These are phyloP conservation scores for Kwoniella bestiolae DNA, from an alignment of 768 basidiomycete genomes.

Conservation along the genomic window DNA sequence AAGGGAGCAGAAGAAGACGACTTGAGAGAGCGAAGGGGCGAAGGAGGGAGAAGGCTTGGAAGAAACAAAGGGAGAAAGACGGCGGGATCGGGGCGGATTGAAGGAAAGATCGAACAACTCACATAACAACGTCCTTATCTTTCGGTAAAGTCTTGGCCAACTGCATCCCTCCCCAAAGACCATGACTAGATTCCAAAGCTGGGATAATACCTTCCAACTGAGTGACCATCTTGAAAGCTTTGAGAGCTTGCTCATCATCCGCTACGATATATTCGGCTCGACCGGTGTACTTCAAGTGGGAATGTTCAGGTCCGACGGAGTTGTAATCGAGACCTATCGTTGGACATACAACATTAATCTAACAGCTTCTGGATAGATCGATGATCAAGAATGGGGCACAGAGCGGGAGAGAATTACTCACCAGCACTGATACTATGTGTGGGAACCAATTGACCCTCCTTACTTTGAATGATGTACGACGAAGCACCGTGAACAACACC, in stretches of 20 bases:
- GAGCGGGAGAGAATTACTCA: slow-evolving; percentile 30
- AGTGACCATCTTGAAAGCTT: slow-evolving; percentile 88
- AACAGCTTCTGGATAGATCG: background rate
- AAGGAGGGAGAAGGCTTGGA: background rate
- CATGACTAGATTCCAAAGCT: slow-evolving; percentile 93
- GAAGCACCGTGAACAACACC: slow-evolving; percentile 92
- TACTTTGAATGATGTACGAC: slow-evolving; percentile 90
- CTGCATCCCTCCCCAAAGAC: slow-evolving; percentile 87
- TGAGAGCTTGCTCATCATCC: slow-evolving; percentile 89
- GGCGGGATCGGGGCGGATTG: too few relatives aligned
- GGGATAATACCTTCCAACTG: slow-evolving; percentile 98
- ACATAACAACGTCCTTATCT: slow-evolving; percentile 90
- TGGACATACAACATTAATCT: background rate
- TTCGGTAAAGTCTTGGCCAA: slow-evolving; percentile 82
- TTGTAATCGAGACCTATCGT: slow-evolving; percentile 47
- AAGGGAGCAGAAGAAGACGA: background rate
- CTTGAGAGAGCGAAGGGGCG: too few relatives aligned
- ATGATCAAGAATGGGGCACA: too few relatives aligned
- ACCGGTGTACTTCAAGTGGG: slow-evolving; percentile 93
- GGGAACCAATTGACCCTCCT: slow-evolving; percentile 90
- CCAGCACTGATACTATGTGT: slow-evolving; percentile 89
- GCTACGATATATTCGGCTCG: slow-evolving; percentile 91
- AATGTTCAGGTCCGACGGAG: slow-evolving; percentile 94
- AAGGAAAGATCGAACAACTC: slow-evolving; percentile 56
- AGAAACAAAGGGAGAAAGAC: background rate